phyloP scores from a whole-genome alignment of 768 basidiomycete genomes.

The Piloderma croceum region DNA sequence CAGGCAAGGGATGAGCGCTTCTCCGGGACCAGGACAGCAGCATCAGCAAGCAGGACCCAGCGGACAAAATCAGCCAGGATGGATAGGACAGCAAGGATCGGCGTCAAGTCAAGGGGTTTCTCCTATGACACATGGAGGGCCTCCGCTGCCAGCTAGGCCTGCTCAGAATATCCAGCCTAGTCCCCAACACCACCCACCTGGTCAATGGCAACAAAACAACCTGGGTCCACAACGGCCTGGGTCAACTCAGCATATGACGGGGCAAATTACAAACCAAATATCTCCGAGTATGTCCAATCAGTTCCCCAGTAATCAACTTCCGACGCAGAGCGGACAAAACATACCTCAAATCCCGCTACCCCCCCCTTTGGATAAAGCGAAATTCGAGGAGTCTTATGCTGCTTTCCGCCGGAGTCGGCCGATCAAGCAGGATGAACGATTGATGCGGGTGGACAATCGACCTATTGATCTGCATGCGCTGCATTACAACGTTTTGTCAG shows the following conservation, averaged over 20 bases:
- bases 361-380: constrained; percentile 43
- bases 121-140: too few relatives aligned
- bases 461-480: constrained; percentile 55
- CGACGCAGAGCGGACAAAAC: constrained; percentile 19
- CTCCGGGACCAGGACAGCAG: too few relatives aligned
- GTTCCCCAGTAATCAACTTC: constrained; percentile 10
- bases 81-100: constrained; percentile 12
- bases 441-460: constrained; percentile 47
- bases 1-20: constrained; percentile 16
- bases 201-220: constrained; percentile 24
- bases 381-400: constrained; percentile 49
- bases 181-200: constrained; percentile 26
- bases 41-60: constrained; percentile 15
- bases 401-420: constrained; percentile 40
- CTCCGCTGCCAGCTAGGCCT: too few relatives aligned
- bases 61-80: constrained; percentile 18
- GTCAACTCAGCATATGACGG: constrained; percentile 29
- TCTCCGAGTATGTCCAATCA: constrained; percentile 30
- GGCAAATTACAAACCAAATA: constrained; percentile 26
- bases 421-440: constrained; percentile 33
- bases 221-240: constrained; percentile 34
- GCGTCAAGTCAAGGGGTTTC: constrained; percentile 1
- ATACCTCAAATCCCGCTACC: constrained; percentile 16
- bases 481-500: constrained; percentile 53
- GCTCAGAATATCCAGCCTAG: constrained; percentile 16